These are phyloP conservation scores for Scytalidium lignicola DNA, from an alignment of 2,329 filamentous ascomycete genomes.

Conservation along the genomic window DNA sequence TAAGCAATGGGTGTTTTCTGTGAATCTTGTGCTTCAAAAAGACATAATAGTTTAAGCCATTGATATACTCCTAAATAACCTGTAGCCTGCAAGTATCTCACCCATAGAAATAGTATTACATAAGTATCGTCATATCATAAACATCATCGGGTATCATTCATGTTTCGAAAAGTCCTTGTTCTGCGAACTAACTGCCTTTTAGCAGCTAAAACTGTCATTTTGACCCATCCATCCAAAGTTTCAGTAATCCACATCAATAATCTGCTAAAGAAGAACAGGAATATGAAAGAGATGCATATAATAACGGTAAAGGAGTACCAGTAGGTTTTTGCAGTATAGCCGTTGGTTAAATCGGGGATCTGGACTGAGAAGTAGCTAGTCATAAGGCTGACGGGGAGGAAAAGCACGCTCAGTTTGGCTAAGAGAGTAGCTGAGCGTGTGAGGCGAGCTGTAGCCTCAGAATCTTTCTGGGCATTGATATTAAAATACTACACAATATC, in stretches of 20 bases:
- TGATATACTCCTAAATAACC: not conserved
- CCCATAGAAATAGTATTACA: not conserved
- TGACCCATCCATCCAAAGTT: conserved; percentile 30
- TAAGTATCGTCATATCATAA: not conserved
- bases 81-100: not conserved
- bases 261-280: conserved; percentile 49
- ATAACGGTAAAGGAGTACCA: conserved; percentile 65
- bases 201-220: conserved; percentile 1
- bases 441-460: conserved; percentile 64
- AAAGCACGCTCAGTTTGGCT: conserved; percentile 70
- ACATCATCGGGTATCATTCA: not conserved
- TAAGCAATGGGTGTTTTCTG: too few relatives aligned
- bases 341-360: conserved; percentile 47
- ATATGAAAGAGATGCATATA: conserved; percentile 51
- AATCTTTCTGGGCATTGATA: conserved; percentile 70
- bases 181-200: not conserved
- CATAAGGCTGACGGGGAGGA: conserved; percentile 70
- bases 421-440: conserved; percentile 68
- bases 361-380: conserved; percentile 69
- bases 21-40: not conserved
- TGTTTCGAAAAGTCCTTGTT: too few relatives aligned
- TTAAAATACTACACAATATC: conserved; percentile 60
- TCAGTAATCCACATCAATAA: conserved; percentile 43
- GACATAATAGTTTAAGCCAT: not conserved
- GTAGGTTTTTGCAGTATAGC: conserved; percentile 59